Evolutionary conservation across 495 filamentous ascomycete species (phyloP), one percentile per base, ranked within the genome.

Genomic region (Daldinia decipiens): DNA sequence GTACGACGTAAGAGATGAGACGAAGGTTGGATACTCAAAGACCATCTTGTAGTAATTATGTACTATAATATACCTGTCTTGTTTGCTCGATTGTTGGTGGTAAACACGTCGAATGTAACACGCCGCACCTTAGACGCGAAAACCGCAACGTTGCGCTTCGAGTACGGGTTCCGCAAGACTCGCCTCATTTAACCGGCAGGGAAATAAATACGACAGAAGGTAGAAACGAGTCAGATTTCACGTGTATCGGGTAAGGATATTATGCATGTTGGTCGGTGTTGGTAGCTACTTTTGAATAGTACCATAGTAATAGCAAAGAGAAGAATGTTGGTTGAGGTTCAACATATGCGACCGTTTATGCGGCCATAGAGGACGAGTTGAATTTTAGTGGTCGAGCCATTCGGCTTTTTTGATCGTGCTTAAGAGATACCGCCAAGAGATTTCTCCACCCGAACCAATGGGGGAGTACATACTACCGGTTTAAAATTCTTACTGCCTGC

Each of bases 261-360:
- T 40, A 32, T 70, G 50, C 36, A 19, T 56, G 55, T 65, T 50
- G 53, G 53, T 7, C 1, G 38, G 17, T 17, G 52, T 55, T 55
- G n/a, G n/a, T 29, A n/a, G 29, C 17, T 31, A 55, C n/a, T 0
- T 32, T 32, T 32, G 31, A 32, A 32, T 11, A 17, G 13, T 31
- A 55, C 29, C 9, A 43, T 39, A 57, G 32, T 32, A 40, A 60
- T 60, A 56, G 36, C 11, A 50, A 52, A 12, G 19, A 24, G 2
- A 39, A 55, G 4, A 36, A 8, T 51, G 24, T 11, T 53, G 13
- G 24, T 26, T 53, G 58, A 58, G 51, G 58, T 63, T 62, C 39
- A 68, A 61, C 64, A 64, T 8, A 61, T 62, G 64, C 69, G 55
- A 51, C 69, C 69, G 34, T 8, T 72, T 60, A 53, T 67, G 69